Base-by-base conservation (phyloP, 805 yeast species). In the Saccharomycopsis synnaedendra region DNA sequence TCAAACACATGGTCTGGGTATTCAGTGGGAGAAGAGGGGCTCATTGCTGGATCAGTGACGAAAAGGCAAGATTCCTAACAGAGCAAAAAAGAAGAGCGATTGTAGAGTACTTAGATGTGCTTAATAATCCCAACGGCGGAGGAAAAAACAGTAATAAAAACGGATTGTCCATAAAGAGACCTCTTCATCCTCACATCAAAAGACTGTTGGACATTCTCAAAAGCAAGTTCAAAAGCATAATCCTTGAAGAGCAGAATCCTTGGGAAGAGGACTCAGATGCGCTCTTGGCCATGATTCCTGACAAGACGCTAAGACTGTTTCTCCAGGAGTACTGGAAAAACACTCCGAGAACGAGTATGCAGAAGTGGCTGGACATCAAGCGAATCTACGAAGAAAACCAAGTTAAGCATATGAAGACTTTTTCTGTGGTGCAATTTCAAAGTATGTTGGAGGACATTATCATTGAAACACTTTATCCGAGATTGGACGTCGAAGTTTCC, bases 21-120 rank as follows among this genome's bases (percentile, higher is more conserved):
- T 93, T 86, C 60, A 87, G 96, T 0, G 98, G 98, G 42, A 83
- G 98, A 71, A 85, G 98, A 75, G 98, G 98, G 64, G 95, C 94
- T 10, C 98, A 93, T 71, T 94, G 97, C 59, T 93, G 98, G 98
- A 74, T 93, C 29, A 85, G 95, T 64, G 98, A 93, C 61, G 65
- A 74, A 47, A 68, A 89, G 43, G 96, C 97, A 1, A 68, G 97
- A 48, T 57, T 62, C 1, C 64, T 93, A 52, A 83, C 77, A 53
- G 97, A 93, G 61, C 58, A 68, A 4, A 76, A 78, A 51, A 75
- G 98, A 58, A 72, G 82, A 57, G 78, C 95, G 3, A 75, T 93
- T 8, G 81, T 89, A 33, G 89, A 85, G 55, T 93, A 93, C 61
- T 63, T 93, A 61, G 90, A 86, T 56, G 81, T 89, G 1, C 68